Percentiles rank a stretch among this genome's conserved stretches.
Evolutionary conservation across 129 eudicot genomes (phyloP).

Genomic region (Deinandra increscens): DNA sequence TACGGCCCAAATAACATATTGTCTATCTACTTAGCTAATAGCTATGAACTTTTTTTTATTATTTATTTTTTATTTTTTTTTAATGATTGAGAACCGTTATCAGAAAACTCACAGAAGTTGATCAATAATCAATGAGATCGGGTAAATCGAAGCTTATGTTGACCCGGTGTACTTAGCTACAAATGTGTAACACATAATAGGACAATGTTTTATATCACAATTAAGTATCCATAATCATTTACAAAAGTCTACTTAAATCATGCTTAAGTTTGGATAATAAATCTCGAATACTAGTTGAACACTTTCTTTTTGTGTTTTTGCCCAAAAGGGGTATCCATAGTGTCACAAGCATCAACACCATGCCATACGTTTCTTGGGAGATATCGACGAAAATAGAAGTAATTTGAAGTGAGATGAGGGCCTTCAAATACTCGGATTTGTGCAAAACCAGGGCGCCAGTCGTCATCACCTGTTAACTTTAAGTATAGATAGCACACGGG

Average conservation of each 20-base stretch:
- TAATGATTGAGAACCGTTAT: no score
- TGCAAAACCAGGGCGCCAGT: slow-evolving; percentile 73
- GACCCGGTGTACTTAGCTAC: no score
- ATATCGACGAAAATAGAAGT: slow-evolving; percentile 50
- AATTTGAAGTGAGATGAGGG: slow-evolving; percentile 44
- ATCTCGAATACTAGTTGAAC: slow-evolving; percentile 16
- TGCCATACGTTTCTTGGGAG: slow-evolving; percentile 62
- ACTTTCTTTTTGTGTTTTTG: slow-evolving; percentile 38
- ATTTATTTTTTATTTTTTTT: no score
- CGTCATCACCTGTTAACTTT: slow-evolving; percentile 50
- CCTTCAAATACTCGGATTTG: slow-evolving; percentile 47
- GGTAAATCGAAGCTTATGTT: no score
- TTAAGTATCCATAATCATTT: no score
- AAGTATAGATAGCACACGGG: slow-evolving; percentile 55
- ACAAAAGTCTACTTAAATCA: not conserved
- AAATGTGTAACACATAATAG: no score
- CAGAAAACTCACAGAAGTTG: no score
- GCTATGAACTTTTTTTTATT: no score
- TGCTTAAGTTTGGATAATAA: not conserved
- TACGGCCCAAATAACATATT: no score
- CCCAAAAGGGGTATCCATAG: slow-evolving; percentile 49
- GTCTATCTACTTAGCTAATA: no score
- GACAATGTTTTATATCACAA: no score
- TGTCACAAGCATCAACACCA: slow-evolving; percentile 48
- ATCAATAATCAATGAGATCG: no score